Conservation (phyloP, 208 protist species). For the Tritrichomonas musculus region DNA sequence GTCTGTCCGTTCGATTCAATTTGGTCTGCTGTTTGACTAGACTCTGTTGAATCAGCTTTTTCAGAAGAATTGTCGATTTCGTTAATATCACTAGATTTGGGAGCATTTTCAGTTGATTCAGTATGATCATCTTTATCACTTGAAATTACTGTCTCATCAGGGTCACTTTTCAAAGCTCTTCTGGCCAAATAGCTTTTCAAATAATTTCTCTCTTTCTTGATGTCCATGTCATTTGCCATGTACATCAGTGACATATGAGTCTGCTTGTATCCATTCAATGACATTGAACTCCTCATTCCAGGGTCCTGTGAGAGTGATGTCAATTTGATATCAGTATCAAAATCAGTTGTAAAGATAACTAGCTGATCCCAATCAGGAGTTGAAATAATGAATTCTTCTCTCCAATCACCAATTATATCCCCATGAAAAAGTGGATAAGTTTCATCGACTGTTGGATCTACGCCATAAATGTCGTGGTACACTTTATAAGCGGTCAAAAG, state of each 20-base stretch:
- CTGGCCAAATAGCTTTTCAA: too few relatives aligned
- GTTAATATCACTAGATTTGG: too few relatives aligned
- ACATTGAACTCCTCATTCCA: conserved; percentile 1
- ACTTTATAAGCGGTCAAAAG: neutral
- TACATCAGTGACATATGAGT: neutral
- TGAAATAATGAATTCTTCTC: neutral
- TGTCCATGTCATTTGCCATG: neutral
- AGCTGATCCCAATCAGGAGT: neutral
- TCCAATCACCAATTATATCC: conserved; percentile 21
- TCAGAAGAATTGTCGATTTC: too few relatives aligned
- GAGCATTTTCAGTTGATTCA: too few relatives aligned
- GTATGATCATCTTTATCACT: too few relatives aligned
- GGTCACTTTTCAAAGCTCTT: too few relatives aligned
- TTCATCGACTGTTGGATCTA: neutral
- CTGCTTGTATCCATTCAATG: conserved; percentile 18
- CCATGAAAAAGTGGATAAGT: conserved; percentile 22
- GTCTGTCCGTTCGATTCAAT: too few relatives aligned
- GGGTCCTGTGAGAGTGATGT: neutral
- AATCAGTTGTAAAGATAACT: neutral
- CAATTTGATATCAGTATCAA: neutral
- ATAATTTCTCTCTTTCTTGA: neutral
- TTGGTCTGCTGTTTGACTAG: too few relatives aligned
- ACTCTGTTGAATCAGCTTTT: too few relatives aligned
- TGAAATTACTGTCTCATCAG: too few relatives aligned
- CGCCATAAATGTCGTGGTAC: neutral